These are phyloP conservation scores for Ottelia alismoides DNA, from an alignment of 106 monocot genomes.

Conservation along the genomic window DNA sequence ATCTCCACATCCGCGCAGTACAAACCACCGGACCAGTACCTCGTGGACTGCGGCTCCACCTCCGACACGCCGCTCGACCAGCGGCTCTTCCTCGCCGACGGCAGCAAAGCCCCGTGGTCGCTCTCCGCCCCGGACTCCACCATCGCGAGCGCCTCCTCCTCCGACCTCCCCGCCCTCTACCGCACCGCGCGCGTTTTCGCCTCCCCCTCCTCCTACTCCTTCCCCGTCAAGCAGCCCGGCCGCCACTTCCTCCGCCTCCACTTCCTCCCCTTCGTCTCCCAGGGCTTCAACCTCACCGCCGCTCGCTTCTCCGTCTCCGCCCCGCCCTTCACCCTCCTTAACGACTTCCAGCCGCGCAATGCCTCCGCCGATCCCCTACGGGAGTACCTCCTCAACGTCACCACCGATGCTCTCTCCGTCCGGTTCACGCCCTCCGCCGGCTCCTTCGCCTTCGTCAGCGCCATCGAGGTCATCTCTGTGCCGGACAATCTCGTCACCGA, in stretches of 20 bases:
- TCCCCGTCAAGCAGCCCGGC: background rate
- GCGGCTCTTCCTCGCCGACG: background rate
- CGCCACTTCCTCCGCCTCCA: background rate
- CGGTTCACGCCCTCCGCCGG: background rate
- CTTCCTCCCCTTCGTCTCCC: background rate
- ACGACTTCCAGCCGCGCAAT: background rate
- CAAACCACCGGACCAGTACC: background rate
- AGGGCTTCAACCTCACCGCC: background rate
- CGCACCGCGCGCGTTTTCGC: background rate
- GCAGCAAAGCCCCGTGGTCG: background rate
- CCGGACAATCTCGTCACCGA: background rate
- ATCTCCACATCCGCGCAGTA: background rate
- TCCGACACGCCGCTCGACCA: background rate
- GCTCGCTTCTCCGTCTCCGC: background rate
- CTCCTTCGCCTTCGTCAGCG: constrained; percentile 3
- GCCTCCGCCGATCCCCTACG: background rate
- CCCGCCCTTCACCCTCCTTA: background rate
- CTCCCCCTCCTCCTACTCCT: background rate
- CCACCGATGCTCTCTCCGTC: background rate
- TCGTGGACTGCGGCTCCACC: background rate
- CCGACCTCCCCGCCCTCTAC: background rate
- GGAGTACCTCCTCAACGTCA: background rate
- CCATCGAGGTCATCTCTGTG: constrained; percentile 2
- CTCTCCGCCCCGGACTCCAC: background rate
- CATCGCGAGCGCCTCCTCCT: background rate